These are phyloP conservation scores for Peronosclerospora sorghi DNA, from an alignment of 352 stramenopile species.

Conservation along the genomic window DNA sequence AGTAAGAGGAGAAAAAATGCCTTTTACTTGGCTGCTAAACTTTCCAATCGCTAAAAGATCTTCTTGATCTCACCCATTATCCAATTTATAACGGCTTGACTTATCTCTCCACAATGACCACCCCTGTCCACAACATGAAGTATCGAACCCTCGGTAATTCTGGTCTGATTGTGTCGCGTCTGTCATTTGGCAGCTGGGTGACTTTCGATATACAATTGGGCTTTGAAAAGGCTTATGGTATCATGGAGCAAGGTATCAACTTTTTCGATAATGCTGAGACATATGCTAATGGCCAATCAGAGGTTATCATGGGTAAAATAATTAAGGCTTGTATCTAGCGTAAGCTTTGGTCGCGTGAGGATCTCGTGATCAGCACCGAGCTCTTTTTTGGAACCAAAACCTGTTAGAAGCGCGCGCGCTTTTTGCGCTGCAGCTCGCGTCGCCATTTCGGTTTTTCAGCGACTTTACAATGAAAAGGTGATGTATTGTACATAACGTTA, in stretches of 20 bases:
- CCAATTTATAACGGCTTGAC: background rate
- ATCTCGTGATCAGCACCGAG: conserved; percentile 62
- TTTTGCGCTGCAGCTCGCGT: too few species aligned
- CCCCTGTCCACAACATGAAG: conserved; percentile 39
- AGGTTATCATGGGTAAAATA: conserved; percentile 46
- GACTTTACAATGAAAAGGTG: too few species aligned
- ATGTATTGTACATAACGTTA: too few species aligned
- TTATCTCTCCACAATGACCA: background rate
- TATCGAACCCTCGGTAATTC: conserved; percentile 47
- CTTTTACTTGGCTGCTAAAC: too few species aligned
- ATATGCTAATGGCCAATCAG: conserved; percentile 35
- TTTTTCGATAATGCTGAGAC: conserved; percentile 59
- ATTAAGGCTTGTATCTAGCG: conserved; percentile 42
- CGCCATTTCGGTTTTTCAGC: too few species aligned
- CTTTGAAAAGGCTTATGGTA: conserved; percentile 46
- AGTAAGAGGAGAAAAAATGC: too few species aligned
- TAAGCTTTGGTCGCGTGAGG: conserved; percentile 32
- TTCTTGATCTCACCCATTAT: background rate
- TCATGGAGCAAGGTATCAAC: conserved; percentile 50
- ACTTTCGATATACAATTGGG: conserved; percentile 40
- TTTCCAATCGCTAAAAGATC: too few species aligned
- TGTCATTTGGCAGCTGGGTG: conserved; percentile 46
- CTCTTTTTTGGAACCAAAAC: conserved; percentile 47
- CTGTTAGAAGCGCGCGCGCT: too few species aligned
- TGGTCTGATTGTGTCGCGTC: conserved; percentile 33